phyloP scores from a whole-genome alignment of 2,329 filamentous ascomycete genomes.

The Torrubiellomyces zombiae region DNA sequence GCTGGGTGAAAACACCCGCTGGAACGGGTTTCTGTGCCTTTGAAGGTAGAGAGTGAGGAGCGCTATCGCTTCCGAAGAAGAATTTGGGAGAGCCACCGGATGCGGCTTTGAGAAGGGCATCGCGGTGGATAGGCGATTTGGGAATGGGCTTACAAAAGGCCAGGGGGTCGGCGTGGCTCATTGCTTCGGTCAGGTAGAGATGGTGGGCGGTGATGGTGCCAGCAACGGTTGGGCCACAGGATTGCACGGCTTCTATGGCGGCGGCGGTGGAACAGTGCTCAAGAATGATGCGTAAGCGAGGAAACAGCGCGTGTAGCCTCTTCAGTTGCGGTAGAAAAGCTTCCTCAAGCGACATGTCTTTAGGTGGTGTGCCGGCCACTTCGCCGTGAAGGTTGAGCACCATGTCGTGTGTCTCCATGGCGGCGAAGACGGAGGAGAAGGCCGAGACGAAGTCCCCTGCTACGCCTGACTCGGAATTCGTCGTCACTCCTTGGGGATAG shows the following conservation, averaged over 20 bases:
- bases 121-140: conserved; percentile 55
- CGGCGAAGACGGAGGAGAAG: conserved; percentile 68
- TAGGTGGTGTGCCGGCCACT: conserved; percentile 37
- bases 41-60: conserved; percentile 43
- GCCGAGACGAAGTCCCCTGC: conserved; percentile 43
- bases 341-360: conserved; percentile 26
- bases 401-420: conserved; percentile 71
- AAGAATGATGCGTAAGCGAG: conserved; percentile 47
- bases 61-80: conserved; percentile 49
- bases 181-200: conserved; percentile 62
- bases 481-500: conserved; percentile 49
- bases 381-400: conserved; percentile 93
- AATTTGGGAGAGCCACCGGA: conserved; percentile 46
- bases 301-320: conserved; percentile 58
- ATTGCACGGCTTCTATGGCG: conserved; percentile 59
- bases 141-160: conserved; percentile 65
- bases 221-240: conserved; percentile 62
- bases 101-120: conserved; percentile 51
- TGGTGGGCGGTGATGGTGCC: conserved; percentile 79
- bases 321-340: conserved; percentile 66
- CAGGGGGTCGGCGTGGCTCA: conserved; percentile 39
- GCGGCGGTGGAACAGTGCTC: conserved; percentile 83
- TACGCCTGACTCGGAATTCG: conserved; percentile 53
- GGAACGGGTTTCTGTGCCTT: conserved; percentile 44
- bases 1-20: conserved; percentile 69